Evolutionary conservation across 2,329 filamentous ascomycete genomes (phyloP).

Genomic region (Calonectria montana): DNA sequence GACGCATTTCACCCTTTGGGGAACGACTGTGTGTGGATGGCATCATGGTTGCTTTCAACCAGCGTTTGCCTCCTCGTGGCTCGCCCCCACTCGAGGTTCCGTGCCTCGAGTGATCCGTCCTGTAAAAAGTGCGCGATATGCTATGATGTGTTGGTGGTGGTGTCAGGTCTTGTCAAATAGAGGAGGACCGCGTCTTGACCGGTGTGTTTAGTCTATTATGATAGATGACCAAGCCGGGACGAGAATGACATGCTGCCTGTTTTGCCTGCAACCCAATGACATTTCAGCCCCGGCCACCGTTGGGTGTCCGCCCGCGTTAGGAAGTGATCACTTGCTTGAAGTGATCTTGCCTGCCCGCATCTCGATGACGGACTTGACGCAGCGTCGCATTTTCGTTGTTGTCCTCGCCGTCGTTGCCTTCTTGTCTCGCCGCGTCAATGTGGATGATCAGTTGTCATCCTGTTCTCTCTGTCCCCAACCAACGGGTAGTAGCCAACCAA

Average conservation of each 20-base stretch:
- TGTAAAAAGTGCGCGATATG: slow-evolving; percentile 8
- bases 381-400: not conserved
- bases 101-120: not conserved
- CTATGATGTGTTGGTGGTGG: not conserved
- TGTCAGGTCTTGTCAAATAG: slow-evolving; percentile 7
- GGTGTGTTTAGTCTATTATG: slow-evolving; percentile 43
- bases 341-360: slow-evolving; percentile 15
- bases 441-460: not conserved
- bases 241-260: slow-evolving; percentile 14
- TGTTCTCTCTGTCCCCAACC: not conserved
- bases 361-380: not conserved
- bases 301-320: not conserved
- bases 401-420: not conserved
- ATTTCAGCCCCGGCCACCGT: not conserved
- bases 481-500: slow-evolving; percentile 1
- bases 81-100: not conserved
- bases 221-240: slow-evolving; percentile 40
- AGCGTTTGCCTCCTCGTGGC: not conserved
- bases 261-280: not conserved
- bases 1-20: not conserved
- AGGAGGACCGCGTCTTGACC: slow-evolving; percentile 31
- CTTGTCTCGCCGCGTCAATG: slow-evolving; percentile 2
- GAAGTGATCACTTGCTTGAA: slow-evolving; percentile 1
- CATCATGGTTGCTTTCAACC: slow-evolving; percentile 19
- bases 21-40: slow-evolving; percentile 6